A percentile compares a stretch with the other conserved stretches of the same genome.
Evolutionary conservation across 257 asterid genomes (phyloP).

Genomic region (Buddleja alternifolia): DNA sequence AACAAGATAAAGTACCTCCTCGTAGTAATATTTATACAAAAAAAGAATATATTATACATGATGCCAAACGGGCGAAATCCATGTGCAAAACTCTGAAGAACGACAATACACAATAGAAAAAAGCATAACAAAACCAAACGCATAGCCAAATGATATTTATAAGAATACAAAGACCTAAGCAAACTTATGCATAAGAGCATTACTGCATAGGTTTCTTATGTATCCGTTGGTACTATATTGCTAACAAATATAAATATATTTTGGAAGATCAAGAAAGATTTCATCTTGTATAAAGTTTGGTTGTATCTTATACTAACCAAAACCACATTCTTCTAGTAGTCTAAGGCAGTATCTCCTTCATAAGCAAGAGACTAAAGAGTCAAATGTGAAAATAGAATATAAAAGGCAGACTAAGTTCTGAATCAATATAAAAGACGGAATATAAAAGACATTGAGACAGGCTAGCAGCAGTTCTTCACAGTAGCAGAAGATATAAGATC

Average conservation of each 20-base stretch:
- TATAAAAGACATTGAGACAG: not conserved
- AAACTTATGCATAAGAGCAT: not conserved
- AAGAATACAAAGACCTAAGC: not conserved
- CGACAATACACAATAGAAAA: not conserved
- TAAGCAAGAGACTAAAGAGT: not conserved
- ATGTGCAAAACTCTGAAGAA: slow-evolving; percentile 6
- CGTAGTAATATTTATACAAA: slow-evolving; percentile 7
- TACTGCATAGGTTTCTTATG: not conserved
- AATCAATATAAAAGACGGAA: not conserved
- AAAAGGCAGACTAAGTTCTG: not conserved
- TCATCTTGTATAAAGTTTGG: not conserved
- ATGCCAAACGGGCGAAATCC: not conserved
- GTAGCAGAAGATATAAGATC: not conserved
- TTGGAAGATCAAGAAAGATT: not conserved
- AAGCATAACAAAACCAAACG: not conserved
- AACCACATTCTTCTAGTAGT: slow-evolving; percentile 1
- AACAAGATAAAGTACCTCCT: slow-evolving; percentile 3
- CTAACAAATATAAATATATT: not conserved
- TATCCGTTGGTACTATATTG: not conserved
- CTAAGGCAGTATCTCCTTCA: not conserved
- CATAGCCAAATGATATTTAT: slow-evolving; percentile 19
- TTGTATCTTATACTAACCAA: not conserved
- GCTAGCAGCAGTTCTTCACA: not conserved
- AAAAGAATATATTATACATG: slow-evolving; percentile 1
- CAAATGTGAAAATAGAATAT: not conserved